Percentiles rank a stretch among this genome's conserved stretches.
Conservation (phyloP, 345 rosid genomes). For the Zanthoxylum bungeanum region DNA sequence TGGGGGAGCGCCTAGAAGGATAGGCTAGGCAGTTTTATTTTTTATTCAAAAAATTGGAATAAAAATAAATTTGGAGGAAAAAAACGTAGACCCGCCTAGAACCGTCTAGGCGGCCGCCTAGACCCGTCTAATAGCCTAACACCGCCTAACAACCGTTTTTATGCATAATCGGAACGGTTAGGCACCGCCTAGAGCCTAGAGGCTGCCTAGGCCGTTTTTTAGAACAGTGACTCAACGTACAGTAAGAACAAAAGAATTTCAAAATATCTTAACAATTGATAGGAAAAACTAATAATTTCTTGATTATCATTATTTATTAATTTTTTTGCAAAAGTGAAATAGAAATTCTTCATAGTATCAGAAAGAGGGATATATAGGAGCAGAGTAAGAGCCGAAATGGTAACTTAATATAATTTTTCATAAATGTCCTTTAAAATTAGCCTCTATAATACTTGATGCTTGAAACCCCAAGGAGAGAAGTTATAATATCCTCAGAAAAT, state of each 20-base stretch:
- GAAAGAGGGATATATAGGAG: background rate
- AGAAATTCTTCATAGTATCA: background rate
- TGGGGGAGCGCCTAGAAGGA: too few relatives aligned
- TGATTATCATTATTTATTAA: background rate
- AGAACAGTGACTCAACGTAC: conserved; percentile 7
- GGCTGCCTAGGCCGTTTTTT: too few relatives aligned
- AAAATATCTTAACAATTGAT: background rate
- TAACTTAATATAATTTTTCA: background rate
- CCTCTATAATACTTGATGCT: background rate
- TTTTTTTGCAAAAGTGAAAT: background rate
- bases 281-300: too few relatives aligned
- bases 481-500: conserved; percentile 5
- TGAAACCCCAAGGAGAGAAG: background rate
- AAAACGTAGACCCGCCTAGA: too few relatives aligned
- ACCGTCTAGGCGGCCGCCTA: too few relatives aligned
- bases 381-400: background rate
- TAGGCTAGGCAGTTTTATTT: too few relatives aligned
- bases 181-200: too few relatives aligned
- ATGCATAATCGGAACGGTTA: too few relatives aligned
- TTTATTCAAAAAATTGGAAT: too few relatives aligned
- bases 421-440: background rate
- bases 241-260: background rate
- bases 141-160: too few relatives aligned
- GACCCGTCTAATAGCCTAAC: too few relatives aligned
- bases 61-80: too few relatives aligned